Conservation (phyloP, 768 basidiomycete species). For the Boletus rubroflammeus region DNA sequence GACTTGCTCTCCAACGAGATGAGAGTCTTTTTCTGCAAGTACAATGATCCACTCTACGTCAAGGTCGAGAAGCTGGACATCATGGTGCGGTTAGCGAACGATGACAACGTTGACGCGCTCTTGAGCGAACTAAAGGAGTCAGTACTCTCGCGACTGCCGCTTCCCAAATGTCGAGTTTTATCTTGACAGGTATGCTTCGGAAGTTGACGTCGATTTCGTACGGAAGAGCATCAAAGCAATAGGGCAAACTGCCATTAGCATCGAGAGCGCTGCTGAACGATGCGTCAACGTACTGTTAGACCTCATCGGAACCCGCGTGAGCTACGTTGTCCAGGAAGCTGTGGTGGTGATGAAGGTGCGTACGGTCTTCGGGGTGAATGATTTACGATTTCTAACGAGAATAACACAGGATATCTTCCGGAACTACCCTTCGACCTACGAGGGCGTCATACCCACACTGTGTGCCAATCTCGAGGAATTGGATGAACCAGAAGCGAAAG, state of each 20-base stretch:
- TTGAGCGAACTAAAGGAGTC: conserved; percentile 96
- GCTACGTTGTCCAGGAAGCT: conserved; percentile 97
- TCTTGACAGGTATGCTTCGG: conserved; percentile 77
- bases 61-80: conserved; percentile 98
- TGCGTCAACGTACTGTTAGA: conserved; percentile 94
- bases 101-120: conserved; percentile 91
- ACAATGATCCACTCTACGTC: conserved; percentile 98
- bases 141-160: conserved; percentile 26
- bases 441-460: conserved; percentile 92
- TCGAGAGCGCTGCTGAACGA: conserved; percentile 87
- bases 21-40: conserved; percentile 99
- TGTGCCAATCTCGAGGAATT: conserved; percentile 95
- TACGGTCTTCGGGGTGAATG: not conserved
- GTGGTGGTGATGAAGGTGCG: conserved; percentile 97
- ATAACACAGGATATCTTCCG: conserved; percentile 87
- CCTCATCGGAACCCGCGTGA: conserved; percentile 87
- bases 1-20: conserved; percentile 93
- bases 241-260: conserved; percentile 94
- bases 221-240: conserved; percentile 92
- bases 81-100: conserved; percentile 90
- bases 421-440: conserved; percentile 93
- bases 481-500: conserved; percentile 97
- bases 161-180: conserved; percentile 1
- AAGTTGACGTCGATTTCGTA: conserved; percentile 98
- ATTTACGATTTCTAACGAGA: not conserved